Evolutionary conservation across 257 asterid genomes (phyloP).

Genomic region (Avicennia marina): DNA sequence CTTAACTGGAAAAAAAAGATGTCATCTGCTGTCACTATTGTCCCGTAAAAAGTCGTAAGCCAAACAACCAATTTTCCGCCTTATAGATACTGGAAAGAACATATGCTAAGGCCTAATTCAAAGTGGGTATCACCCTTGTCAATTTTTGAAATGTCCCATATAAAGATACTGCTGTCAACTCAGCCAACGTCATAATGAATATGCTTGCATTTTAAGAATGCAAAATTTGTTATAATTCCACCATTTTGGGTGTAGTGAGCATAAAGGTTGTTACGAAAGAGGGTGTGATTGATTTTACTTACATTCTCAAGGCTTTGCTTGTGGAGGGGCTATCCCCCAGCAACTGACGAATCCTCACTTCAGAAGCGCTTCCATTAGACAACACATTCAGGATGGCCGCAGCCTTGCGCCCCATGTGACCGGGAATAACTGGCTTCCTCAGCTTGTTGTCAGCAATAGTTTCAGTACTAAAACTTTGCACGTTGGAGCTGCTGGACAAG

Average conservation of each 20-base stretch:
- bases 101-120: neutral
- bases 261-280: too few relatives aligned
- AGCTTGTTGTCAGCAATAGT: constrained; percentile 20
- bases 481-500: constrained; percentile 44
- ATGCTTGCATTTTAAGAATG: neutral
- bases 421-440: constrained; percentile 38
- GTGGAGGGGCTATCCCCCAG: constrained; percentile 98
- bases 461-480: constrained; percentile 24
- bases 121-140: constrained; percentile 2
- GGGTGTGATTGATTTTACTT: constrained; percentile 17
- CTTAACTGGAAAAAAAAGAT: neutral
- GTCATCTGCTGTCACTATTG: neutral
- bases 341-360: constrained; percentile 74
- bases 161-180: neutral
- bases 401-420: constrained; percentile 60
- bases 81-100: neutral
- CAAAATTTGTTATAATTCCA: neutral
- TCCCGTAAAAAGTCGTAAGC: neutral
- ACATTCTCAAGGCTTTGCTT: constrained; percentile 98
- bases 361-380: constrained; percentile 66
- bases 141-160: neutral
- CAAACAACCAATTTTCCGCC: neutral
- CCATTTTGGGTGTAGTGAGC: too few relatives aligned
- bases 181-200: too few relatives aligned
- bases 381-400: constrained; percentile 63